Percentiles rank a stretch among this genome's conserved stretches.
Conservation (phyloP, 441 rosid species). For the Syzygium syzygioides region DNA sequence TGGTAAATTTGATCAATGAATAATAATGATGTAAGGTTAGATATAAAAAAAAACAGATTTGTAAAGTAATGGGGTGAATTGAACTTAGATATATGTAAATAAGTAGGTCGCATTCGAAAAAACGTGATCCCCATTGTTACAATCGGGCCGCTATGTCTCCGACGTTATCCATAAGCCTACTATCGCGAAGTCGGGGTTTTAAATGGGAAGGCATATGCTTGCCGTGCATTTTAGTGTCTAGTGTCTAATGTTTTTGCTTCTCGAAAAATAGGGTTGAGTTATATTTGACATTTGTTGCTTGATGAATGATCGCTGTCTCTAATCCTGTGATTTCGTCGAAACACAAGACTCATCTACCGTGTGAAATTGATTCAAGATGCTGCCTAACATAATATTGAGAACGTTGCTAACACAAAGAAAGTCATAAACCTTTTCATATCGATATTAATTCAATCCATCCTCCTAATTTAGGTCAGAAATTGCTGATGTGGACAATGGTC, state of each 20-base stretch:
- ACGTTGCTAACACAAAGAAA: not conserved
- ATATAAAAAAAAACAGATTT: not conserved
- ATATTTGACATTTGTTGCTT: not conserved
- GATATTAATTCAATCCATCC: no score
- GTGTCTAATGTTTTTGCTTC: not conserved
- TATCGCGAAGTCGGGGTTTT: not conserved
- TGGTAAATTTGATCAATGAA: not conserved
- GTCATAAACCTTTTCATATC: no score
- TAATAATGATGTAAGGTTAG: not conserved
- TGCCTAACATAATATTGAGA: not conserved
- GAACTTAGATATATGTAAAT: not conserved
- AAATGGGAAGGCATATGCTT: not conserved
- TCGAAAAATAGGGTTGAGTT: not conserved
- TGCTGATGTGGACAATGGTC: no score
- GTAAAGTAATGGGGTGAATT: not conserved
- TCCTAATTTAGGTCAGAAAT: no score
- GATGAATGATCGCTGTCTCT: fast-evolving
- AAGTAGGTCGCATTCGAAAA: not conserved
- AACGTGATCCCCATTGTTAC: not conserved
- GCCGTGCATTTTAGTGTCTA: not conserved
- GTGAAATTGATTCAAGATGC: not conserved
- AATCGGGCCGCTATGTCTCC: not conserved
- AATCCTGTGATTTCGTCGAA: fast-evolving
- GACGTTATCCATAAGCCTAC: no score
- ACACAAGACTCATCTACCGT: fast-evolving